A percentile compares a stretch with the other conserved stretches of the same genome.
Conservation (phyloP, 139 green algal genomes). For the Coelastrella sp. region DNA sequence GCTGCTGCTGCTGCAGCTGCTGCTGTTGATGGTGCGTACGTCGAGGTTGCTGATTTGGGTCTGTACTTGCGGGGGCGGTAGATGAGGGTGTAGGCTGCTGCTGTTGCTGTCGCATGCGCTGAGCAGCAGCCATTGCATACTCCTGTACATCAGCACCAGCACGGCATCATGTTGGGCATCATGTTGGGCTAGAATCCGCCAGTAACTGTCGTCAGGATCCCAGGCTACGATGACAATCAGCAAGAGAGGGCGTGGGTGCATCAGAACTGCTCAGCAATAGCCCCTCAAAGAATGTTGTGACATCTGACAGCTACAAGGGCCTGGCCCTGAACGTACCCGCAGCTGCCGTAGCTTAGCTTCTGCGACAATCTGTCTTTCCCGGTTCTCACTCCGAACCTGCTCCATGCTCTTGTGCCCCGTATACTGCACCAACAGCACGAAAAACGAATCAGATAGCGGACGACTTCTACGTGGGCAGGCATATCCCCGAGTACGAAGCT, state of each 20-base stretch:
- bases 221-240: background rate
- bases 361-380: constrained; percentile 45
- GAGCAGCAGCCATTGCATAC: background rate
- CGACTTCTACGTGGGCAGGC: no score
- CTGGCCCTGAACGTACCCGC: constrained; percentile 45
- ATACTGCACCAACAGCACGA: constrained; percentile 4
- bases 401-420: constrained; percentile 33
- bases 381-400: constrained; percentile 41
- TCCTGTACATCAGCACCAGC: background rate
- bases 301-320: no score
- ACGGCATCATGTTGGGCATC: background rate
- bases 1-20: background rate
- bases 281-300: no score
- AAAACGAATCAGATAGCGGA: background rate
- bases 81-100: constrained; percentile 35
- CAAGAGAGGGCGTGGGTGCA: no score
- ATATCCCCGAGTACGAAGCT: no score
- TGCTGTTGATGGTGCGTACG: background rate
- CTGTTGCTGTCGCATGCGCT: constrained; percentile 35
- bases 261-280: no score
- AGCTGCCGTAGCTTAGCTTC: constrained; percentile 60
- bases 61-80: background rate
- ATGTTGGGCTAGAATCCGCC: no score
- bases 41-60: background rate
- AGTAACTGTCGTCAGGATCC: background rate